Evolutionary conservation across 1,284 basidiomycete genomes (phyloP).

Genomic region (Fomitiporia mediterranea): DNA sequence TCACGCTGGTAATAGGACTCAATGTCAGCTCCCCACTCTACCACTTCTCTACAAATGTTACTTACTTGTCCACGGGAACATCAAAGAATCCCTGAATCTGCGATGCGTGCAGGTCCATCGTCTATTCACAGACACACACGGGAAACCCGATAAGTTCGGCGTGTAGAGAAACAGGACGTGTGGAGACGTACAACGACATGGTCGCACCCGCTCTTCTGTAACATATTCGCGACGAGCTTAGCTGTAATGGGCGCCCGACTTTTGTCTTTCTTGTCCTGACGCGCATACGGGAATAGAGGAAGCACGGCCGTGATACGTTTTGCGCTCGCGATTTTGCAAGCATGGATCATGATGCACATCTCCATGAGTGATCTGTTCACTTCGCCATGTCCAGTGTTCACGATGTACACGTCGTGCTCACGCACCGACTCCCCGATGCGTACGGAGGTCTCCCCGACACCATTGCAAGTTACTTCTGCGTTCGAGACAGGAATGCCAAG

Average conservation of each 20-base stretch:
- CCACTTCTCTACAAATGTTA: constrained; percentile 24
- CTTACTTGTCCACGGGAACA: constrained; percentile 99
- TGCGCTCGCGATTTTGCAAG: constrained; percentile 96
- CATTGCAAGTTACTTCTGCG: constrained; percentile 83
- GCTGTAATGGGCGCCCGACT: constrained; percentile 98
- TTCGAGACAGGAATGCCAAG: constrained; percentile 82
- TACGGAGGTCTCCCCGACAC: constrained; percentile 90
- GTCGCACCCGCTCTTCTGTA: constrained; percentile 95
- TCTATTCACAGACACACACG: constrained; percentile 45
- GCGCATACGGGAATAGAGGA: constrained; percentile 91
- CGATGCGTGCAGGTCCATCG: constrained; percentile 97
- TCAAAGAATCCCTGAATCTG: constrained; percentile 99
- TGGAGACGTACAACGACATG: constrained; percentile 86
- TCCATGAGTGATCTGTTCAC: constrained; percentile 93
- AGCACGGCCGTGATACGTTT: constrained; percentile 95
- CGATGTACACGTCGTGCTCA: constrained; percentile 98
- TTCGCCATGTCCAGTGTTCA: constrained; percentile 88
- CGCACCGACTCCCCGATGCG: constrained; percentile 94
- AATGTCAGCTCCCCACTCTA: constrained; percentile 14
- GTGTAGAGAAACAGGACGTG: not conserved
- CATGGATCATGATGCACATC: constrained; percentile 99
- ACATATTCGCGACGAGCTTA: constrained; percentile 98
- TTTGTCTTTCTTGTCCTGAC: constrained; percentile 99
- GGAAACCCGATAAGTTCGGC: not conserved
- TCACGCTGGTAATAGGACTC: constrained; percentile 40